These are phyloP conservation scores for Moesziomyces sp. DNA, from an alignment of 1,284 basidiomycete genomes.

Conservation along the genomic window DNA sequence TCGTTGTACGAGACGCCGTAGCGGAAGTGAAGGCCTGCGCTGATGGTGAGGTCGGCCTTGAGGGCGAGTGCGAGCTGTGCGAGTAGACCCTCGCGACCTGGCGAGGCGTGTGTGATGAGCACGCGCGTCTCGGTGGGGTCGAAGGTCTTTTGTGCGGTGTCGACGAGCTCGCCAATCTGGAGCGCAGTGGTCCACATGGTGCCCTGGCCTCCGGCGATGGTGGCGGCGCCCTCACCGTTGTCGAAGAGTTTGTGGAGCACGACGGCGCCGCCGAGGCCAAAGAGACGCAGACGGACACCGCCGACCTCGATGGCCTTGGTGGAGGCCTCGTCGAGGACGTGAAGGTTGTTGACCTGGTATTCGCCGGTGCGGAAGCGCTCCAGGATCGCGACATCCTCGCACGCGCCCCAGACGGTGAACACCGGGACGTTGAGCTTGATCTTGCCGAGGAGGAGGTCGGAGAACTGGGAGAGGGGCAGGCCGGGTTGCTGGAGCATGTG, in stretches of 20 bases:
- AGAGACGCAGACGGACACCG: constrained; percentile 88
- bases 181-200: constrained; percentile 99
- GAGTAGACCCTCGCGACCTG: constrained; percentile 91
- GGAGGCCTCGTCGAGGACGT: constrained; percentile 92
- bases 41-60: constrained; percentile 93
- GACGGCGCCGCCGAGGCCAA: constrained; percentile 94
- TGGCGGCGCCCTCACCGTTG: constrained; percentile 91
- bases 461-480: constrained; percentile 84
- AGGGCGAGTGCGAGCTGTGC: constrained; percentile 87
- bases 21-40: constrained; percentile 95
- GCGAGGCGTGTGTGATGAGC: constrained; percentile 89
- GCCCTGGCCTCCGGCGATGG: constrained; percentile 95
- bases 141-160: constrained; percentile 89
- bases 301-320: constrained; percentile 90
- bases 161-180: constrained; percentile 96
- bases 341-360: constrained; percentile 80
- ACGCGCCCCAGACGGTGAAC: constrained; percentile 96
- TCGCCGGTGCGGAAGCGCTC: constrained; percentile 88
- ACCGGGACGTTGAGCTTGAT: constrained; percentile 76
- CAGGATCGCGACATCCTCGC: constrained; percentile 91
- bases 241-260: constrained; percentile 98
- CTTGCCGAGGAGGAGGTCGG: constrained; percentile 81
- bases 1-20: constrained; percentile 97
- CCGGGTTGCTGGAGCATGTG: constrained; percentile 67
- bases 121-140: constrained; percentile 93